Evolutionary conservation across 169 alveolate genomes (phyloP).

Genomic region (Prorocentrum cordatum): DNA sequence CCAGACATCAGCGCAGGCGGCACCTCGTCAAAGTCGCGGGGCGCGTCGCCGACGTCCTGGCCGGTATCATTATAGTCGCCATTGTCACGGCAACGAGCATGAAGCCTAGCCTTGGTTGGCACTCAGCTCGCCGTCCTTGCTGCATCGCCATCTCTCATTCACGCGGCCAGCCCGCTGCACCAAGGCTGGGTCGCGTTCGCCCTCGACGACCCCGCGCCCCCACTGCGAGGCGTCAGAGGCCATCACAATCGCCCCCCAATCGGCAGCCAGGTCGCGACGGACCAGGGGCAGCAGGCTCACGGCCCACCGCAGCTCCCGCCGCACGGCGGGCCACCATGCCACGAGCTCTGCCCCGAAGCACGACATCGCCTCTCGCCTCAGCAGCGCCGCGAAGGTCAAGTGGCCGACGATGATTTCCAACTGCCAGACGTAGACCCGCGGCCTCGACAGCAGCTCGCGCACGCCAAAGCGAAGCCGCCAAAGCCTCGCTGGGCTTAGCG

Average conservation of each 20-base stretch:
- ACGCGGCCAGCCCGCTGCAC: not conserved
- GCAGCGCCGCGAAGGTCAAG: not conserved
- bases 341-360: not conserved
- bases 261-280: not conserved
- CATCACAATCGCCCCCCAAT: not conserved
- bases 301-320: conserved; percentile 12
- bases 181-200: not conserved
- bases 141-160: not conserved
- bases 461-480: conserved; percentile 3
- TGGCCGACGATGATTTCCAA: too few species aligned
- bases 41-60: too few species aligned
- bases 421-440: not conserved
- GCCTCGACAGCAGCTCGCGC: not conserved
- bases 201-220: conserved; percentile 11
- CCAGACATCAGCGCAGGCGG: not conserved
- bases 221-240: conserved; percentile 26
- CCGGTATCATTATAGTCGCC: too few species aligned
- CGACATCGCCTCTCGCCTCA: not conserved
- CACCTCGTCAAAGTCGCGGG: too few species aligned
- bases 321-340: conserved; percentile 12
- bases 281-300: not conserved
- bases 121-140: not conserved
- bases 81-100: not conserved
- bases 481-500: not conserved
- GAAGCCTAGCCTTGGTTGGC: not conserved